Evolutionary conservation across 257 asterid species (phyloP), one percentile per base, ranked within the genome.

Genomic region (Echites panduratus): DNA sequence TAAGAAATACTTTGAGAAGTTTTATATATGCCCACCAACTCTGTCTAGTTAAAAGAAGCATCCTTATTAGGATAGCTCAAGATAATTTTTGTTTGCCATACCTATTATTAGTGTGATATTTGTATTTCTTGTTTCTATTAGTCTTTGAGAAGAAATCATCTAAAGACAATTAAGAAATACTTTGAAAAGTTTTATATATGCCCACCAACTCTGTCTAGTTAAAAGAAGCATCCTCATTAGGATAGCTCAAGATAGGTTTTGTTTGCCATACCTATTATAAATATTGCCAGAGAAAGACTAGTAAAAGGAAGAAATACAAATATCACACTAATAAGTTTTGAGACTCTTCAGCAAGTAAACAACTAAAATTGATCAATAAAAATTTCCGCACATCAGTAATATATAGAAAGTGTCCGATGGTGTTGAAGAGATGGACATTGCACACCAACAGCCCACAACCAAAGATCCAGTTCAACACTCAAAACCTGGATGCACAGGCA

Each of bases 401-500:
- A 90, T 73, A 90, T 64, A 53, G 96, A 90, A 71, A 95, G 96
- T 3, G 99, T 90, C 32, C 94, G 90, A 73, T 92, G 98, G 82
- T 92, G 94, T 65, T 84, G 92, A 74, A 95, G 96, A 70, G 97
- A 86, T 13, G 89, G 84, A 65, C 87, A 80, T 54, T 79, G 78
- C 44, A 91, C 65, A 22, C 97, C 99, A 54, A 86, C 86, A 44
- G 99, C 89, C 97, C 97, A 90, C 58, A 95, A 79, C 98, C 97
- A 95, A 49, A 95, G 96, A 87, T 95, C 98, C 89, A 92, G 82
- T 80, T 95, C 98, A 79, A 86, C 96, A 70, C 99, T 95, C 83
- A 89, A 77, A 76, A 94, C 95, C 99, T 94, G 95, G 71, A 84
- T 13, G 24, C 69, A 64, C 47, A 79, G 24, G 68, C 48, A 62